A percentile compares a stretch with the other conserved stretches of the same genome.
Conservation (phyloP, 257 asterid genomes). For the Paulownia fortunei region DNA sequence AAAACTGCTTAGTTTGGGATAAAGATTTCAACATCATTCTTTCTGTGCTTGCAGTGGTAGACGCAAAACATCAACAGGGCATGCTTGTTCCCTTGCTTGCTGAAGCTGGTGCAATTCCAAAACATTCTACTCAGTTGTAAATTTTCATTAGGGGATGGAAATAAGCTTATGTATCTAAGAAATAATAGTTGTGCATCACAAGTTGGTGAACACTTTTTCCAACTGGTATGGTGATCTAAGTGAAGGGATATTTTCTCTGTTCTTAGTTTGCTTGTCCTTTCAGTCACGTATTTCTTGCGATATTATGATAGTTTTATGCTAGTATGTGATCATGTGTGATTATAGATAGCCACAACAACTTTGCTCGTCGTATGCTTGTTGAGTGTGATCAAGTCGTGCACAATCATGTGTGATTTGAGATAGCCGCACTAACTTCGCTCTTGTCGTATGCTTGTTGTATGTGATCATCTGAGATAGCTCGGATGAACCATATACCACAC, state of each 20-base stretch:
- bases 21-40: background rate
- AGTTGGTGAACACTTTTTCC: background rate
- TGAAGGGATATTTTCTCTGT: background rate
- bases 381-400: too few relatives aligned
- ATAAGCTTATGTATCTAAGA: background rate
- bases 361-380: too few relatives aligned
- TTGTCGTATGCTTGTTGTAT: too few relatives aligned
- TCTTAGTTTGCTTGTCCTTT: background rate
- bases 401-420: too few relatives aligned
- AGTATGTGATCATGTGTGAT: too few relatives aligned
- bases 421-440: too few relatives aligned
- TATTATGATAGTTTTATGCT: background rate
- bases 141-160: background rate
- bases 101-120: slow-evolving; percentile 66
- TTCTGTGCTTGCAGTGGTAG: slow-evolving; percentile 49
- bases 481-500: too few relatives aligned
- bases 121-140: slow-evolving; percentile 39
- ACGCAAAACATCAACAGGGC: slow-evolving; percentile 61
- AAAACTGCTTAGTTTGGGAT: background rate
- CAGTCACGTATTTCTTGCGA: background rate
- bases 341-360: too few relatives aligned
- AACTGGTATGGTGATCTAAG: too few relatives aligned
- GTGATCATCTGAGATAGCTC: too few relatives aligned
- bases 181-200: slow-evolving; percentile 10
- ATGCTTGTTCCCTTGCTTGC: slow-evolving; percentile 65